Evolutionary conservation across 805 yeast genomes (phyloP), one percentile per base, ranked within the genome.

Genomic region (Hyphopichia homilentoma): DNA sequence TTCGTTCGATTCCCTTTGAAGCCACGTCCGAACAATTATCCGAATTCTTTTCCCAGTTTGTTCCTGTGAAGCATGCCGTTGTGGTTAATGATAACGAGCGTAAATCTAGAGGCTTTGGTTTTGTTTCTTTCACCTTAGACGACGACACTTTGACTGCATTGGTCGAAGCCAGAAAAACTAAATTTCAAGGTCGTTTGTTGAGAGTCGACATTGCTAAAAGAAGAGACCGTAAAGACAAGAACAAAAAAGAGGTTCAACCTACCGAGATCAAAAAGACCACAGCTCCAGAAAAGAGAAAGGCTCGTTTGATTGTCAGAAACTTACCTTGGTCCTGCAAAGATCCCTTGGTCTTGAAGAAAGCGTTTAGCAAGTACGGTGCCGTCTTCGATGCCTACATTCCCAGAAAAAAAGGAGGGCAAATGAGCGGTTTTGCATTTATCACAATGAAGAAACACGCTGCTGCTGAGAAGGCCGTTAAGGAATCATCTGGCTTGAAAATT

Each of bases 391-490:
- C 90, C 0, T 77, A 79, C 45, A 86, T 93, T 44, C 98, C 98
- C 29, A 77, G 85, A 49, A 86, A 84, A 51, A 71, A 75, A 29
- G 94, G 87, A 30, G 96, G 96, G 11, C 80, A 76, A 54, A 84
- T 93, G 93, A 67, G 82, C 39, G 98, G 98, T 7, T 93, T 90
- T 72, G 98, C 88, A 0, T 93, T 93, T 57, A 88, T 93, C 7
- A 83, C 93, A 1, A 84, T 93, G 95, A 78, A 78, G 50, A 85
- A 82, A 49, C 70, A 78, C 40, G 61, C 75, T 18, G 77, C 81
- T 41, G 97, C 98, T 30, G 81, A 77, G 45, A 70, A 65, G 35
- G 97, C 96, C 1, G 78, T 89, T 21, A 84, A 84, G 47, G 87
- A 73, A 21, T 68, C 79, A 15, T 73, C 68, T 32, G 95, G 84